Base-by-base conservation (phyloP, 257 asterid species). In the Ilex aquifolium region DNA sequence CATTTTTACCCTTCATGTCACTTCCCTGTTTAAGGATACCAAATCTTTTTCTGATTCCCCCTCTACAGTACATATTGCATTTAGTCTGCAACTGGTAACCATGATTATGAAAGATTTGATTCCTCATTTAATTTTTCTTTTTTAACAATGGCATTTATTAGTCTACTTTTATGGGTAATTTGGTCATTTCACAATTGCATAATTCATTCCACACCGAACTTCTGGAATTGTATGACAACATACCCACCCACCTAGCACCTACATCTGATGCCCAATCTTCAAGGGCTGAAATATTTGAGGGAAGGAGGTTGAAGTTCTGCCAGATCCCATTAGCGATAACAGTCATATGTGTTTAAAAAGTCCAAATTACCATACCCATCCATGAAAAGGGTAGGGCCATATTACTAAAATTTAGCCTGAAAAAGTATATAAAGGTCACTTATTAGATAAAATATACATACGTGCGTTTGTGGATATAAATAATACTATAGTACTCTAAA, bases 1-100 rank as follows among this genome's bases (percentile, higher is more conserved):
- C 86, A 1, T 0, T 66, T 63, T 10, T 74, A 29, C 76, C 89
- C 79, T 70, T 56, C 31, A 1, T 9, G 51, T 32, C 48, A 67
- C 61, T 66, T 66, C 62, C 70, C 63, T 21, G 27, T 21, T 42
- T 42, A 7, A 42, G 48, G 48, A 42, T 7, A 42, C 7, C 10
- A 42, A 7, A 6, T 56, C 53, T 57, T 64, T 27, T 11, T 31
- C 29, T 55, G 52, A 36, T 53, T 62, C 29, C 68, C 15, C n/a
- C 49, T 46, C 52, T 15, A 14, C 27, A 21, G 27, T 21, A 21
- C 27, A 9, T 61, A 17, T 44, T 32, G 52, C 63, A 42, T 60
- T 40, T 53, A 58, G 62, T 64, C 76, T 74, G 74, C 76, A 60
- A 21, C 27, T 21, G 1, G 27, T 21, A 21, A 21, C 27, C 27